A percentile compares a stretch with the other conserved stretches of the same genome.
These are phyloP conservation scores for Leccinum pellstonianum DNA, from an alignment of 768 basidiomycete species.

Conservation along the genomic window DNA sequence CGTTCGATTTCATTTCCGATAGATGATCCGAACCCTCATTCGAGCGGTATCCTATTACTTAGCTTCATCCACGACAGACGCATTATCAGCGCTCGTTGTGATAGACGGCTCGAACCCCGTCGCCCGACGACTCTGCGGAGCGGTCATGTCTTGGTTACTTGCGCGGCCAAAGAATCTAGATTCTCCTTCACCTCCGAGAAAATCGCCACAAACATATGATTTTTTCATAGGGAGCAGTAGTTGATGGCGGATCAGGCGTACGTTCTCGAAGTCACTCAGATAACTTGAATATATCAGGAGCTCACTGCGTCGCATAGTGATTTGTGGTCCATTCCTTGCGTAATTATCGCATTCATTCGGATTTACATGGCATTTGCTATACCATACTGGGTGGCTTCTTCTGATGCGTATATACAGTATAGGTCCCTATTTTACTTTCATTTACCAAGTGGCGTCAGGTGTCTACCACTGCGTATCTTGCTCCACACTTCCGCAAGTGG, in stretches of 20 bases:
- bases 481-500: not conserved
- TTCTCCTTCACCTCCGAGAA: conserved; percentile 47
- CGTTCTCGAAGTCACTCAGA: not conserved
- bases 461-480: not conserved
- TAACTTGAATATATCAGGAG: conserved; percentile 16
- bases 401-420: too few relatives aligned
- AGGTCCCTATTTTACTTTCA: too few relatives aligned
- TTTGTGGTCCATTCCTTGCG: not conserved
- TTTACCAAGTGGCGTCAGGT: too few relatives aligned
- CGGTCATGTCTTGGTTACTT: conserved; percentile 28
- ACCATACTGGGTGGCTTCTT: not conserved
- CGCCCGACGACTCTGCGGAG: conserved; percentile 37
- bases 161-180: too few relatives aligned
- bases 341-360: not conserved
- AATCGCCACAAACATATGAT: conserved; percentile 37
- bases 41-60: conserved; percentile 25
- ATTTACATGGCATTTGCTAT: not conserved
- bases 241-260: not conserved
- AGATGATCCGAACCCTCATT: conserved; percentile 1
- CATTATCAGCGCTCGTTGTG: conserved; percentile 9
- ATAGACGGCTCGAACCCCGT: conserved; percentile 44
- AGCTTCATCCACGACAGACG: conserved; percentile 26
- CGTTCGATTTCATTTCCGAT: not conserved
- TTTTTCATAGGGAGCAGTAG: not conserved
- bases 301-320: not conserved